Evolutionary conservation across 1,284 basidiomycete species (phyloP), one percentile per base, ranked within the genome.

Genomic region (Sporisorium scitamineum): DNA sequence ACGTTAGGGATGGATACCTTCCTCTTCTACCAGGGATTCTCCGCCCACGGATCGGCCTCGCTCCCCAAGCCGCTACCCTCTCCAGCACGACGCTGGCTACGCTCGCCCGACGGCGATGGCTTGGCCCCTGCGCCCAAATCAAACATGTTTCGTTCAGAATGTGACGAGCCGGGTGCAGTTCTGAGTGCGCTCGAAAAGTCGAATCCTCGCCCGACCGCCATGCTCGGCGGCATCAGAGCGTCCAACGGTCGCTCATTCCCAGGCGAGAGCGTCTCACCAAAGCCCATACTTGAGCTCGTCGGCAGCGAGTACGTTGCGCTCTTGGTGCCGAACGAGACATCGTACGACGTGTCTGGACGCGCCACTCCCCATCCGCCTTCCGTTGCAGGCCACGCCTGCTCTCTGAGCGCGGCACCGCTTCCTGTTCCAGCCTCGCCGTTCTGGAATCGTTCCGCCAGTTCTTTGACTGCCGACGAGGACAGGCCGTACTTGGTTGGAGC

Each of bases 21-120:
- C 4, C 3, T 1, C 9, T 16, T 10, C 20, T 50, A 74, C 73
- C 73, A 76, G 2, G 73, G 73, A n/a, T 76, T 76, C 39, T 76
- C 73, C 22, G 73, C 61, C 73, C 73, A 76, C 1, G 73, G 68
- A 55, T 76, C 73, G 16, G 68, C 39, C 29, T 66, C 62, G 3
- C 24, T 24, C 10, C 50, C 55, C 51, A 69, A 34, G 4, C 26
- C 47, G 32, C 29, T 44, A 5, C 44, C 50, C 32, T 59, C 57
- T 9, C 61, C 58, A 24, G 54, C 20, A 31, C 69, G 54, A 55
- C 62, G 50, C 39, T 44, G 62, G 11, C n/a, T 32, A n/a, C 62
- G 69, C 41, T 70, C 68, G 22, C 58, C 51, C 37, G 62, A 57
- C 16, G 62, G 55, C 29, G 62, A 65, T 9, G 54, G 50, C 32